Evolutionary conservation across 768 basidiomycete species (phyloP), one percentile per base, ranked within the genome.

Genomic region (Collybia sordida): DNA sequence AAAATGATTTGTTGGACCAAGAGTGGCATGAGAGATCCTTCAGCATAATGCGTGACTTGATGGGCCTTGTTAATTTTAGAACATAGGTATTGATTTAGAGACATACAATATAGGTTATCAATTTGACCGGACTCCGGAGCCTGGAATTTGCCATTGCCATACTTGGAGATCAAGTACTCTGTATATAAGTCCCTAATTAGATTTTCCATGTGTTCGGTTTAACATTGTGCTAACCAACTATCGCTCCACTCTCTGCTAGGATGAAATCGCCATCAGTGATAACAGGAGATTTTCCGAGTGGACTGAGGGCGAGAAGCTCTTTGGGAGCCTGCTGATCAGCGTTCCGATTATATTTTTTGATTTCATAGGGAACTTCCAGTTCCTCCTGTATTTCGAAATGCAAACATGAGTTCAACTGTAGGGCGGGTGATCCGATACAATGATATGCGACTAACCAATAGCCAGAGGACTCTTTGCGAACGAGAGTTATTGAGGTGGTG

Each of bases 381-480:
- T 80, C 79, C 56, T 80, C 77, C 58, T 58, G 44, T 41, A 21
- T 28, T 27, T 38, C 4, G n/a, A n/a, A n/a, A n/a, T n/a, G n/a
- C n/a, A 18, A 4, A n/a, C 25, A 8, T 28, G 12, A 25, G 12
- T 14, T 35, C 9, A 11, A 9, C 12, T 14, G 18, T 11, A 8
- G 24, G n/a, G n/a, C n/a, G n/a, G n/a, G 2, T n/a, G n/a, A n/a
- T 31, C n/a, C 24, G 4, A n/a, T n/a, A n/a, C n/a, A n/a, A n/a
- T 21, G n/a, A 28, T 2, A 39, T 9, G 27, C 3, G 34, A 52
- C 64, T 41, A 44, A 68, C 69, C 36, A 72, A 58, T 27, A 80
- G 62, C 77, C 77, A 81, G 12, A 79, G 63, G 39, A 81, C 63
- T 17, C 77, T 66, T 52, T 77, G 76, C 6, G 79, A 76, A n/a